phyloP scores from a whole-genome alignment of 2,329 filamentous ascomycete species.

The Hysterium pulicare region DNA sequence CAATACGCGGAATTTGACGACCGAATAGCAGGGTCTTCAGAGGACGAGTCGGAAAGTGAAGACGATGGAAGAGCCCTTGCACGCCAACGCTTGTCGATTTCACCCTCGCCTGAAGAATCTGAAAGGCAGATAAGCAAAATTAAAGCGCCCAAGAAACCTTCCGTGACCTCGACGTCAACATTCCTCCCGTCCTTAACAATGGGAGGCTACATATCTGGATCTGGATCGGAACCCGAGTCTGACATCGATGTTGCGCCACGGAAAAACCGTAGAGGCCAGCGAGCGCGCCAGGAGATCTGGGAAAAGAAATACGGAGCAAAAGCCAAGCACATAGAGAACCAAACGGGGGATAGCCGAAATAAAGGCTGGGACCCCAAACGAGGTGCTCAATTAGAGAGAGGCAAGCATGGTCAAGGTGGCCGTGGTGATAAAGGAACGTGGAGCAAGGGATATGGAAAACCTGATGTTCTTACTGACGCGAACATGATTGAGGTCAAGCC shows the following conservation, averaged over 20 bases:
- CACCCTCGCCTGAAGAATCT: constrained; percentile 8
- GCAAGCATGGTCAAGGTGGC: constrained; percentile 16
- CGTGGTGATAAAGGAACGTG: constrained; percentile 16
- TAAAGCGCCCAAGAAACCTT: constrained; percentile 27
- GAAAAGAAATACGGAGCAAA: constrained; percentile 74
- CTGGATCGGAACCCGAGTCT: constrained; percentile 67
- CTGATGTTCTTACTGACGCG: constrained; percentile 28
- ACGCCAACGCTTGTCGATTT: constrained; percentile 9
- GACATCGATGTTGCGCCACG: constrained; percentile 51
- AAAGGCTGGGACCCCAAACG: constrained; percentile 57
- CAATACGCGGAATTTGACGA: constrained; percentile 35
- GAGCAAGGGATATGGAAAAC: constrained; percentile 16
- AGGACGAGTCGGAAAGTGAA: constrained; percentile 29
- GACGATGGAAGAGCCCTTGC: constrained; percentile 23
- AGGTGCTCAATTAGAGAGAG: constrained; percentile 46
- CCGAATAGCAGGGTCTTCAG: constrained; percentile 39
- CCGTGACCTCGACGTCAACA: constrained; percentile 45
- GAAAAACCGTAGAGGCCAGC: constrained; percentile 75
- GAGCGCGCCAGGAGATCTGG: constrained; percentile 72
- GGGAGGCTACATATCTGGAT: constrained; percentile 76
- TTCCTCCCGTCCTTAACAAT: constrained; percentile 73
- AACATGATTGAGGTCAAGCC: constrained; percentile 28
- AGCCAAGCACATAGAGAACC: constrained; percentile 63
- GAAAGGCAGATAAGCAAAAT: constrained; percentile 22
- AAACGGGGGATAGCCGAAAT: constrained; percentile 41